A percentile compares a stretch with the other conserved stretches of the same genome.
phyloP scores from a whole-genome alignment of 2,329 filamentous ascomycete species.

The Berkeleyomyces rouxiae region DNA sequence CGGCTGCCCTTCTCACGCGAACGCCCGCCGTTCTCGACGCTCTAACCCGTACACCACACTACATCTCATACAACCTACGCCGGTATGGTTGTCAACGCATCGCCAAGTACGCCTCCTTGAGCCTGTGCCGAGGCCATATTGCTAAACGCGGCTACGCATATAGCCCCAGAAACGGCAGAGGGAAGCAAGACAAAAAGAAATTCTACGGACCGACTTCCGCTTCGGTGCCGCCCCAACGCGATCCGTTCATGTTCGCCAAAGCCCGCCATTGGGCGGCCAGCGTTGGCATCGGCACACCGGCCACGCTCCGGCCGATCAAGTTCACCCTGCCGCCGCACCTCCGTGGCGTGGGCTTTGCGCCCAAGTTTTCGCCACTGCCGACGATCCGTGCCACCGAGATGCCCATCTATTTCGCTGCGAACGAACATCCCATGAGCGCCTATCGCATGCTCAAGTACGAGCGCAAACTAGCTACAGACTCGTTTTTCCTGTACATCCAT shows the following conservation, averaged over 20 bases:
- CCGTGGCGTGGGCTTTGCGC: background rate
- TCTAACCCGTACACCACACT: background rate
- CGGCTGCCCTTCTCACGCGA: background rate
- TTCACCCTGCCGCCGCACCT: slow-evolving; percentile 1
- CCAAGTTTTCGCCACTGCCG: slow-evolving; percentile 8
- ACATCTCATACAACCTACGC: background rate
- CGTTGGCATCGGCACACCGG: background rate
- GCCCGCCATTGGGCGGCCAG: slow-evolving; percentile 2
- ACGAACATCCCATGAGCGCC: slow-evolving; percentile 11
- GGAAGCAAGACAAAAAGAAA: background rate
- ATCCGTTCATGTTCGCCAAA: slow-evolving; percentile 6
- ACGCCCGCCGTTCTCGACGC: background rate
- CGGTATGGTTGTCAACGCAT: background rate
- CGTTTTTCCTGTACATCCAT: slow-evolving; percentile 13
- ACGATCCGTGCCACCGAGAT: slow-evolving; percentile 9
- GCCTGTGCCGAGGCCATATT: background rate
- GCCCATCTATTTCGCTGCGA: slow-evolving; percentile 5
- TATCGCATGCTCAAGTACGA: slow-evolving; percentile 14
- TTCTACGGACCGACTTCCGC: background rate
- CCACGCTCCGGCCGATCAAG: background rate
- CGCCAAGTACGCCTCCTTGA: background rate
- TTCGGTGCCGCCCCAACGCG: background rate
- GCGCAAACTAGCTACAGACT: slow-evolving; percentile 6
- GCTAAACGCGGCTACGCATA: background rate
- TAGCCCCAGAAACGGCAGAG: background rate